Evolutionary conservation across 306 rosid genomes (phyloP).

Genomic region (Comarum palustre): DNA sequence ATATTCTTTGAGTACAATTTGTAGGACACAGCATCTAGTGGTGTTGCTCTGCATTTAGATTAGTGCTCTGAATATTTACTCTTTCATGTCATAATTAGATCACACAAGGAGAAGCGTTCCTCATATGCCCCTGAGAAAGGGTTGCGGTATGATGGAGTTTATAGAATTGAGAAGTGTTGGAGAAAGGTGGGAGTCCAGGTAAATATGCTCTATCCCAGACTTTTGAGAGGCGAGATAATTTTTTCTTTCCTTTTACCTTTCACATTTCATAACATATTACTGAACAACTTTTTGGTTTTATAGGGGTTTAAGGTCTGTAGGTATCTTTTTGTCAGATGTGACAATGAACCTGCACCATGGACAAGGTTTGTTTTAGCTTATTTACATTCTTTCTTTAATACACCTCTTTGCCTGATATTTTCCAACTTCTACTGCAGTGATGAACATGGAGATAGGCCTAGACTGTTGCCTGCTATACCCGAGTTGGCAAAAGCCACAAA

Average conservation of each 20-base stretch:
- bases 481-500: slow-evolving; percentile 50
- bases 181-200: slow-evolving; percentile 70
- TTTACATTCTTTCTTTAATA: background rate
- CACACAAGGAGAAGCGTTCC: slow-evolving; percentile 76
- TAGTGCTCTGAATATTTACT: background rate
- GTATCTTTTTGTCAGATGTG: slow-evolving; percentile 70
- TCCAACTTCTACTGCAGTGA: slow-evolving; percentile 43
- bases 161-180: slow-evolving; percentile 89
- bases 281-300: background rate
- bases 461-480: slow-evolving; percentile 42
- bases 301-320: slow-evolving; percentile 74
- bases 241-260: background rate
- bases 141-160: slow-evolving; percentile 73
- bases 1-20: background rate
- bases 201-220: slow-evolving; percentile 11
- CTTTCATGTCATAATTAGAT: slow-evolving; percentile 34
- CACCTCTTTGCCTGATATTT: slow-evolving; percentile 3
- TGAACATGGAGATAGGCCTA: slow-evolving; percentile 60
- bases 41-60: background rate
- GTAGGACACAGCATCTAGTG: background rate
- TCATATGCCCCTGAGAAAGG: slow-evolving; percentile 70
- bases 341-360: slow-evolving; percentile 81
- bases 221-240: background rate
- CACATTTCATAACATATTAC: slow-evolving; percentile 12
- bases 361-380: slow-evolving; percentile 42